Evolutionary conservation across 345 rosid genomes (phyloP).

Genomic region (Bretschneidera sinensis): DNA sequence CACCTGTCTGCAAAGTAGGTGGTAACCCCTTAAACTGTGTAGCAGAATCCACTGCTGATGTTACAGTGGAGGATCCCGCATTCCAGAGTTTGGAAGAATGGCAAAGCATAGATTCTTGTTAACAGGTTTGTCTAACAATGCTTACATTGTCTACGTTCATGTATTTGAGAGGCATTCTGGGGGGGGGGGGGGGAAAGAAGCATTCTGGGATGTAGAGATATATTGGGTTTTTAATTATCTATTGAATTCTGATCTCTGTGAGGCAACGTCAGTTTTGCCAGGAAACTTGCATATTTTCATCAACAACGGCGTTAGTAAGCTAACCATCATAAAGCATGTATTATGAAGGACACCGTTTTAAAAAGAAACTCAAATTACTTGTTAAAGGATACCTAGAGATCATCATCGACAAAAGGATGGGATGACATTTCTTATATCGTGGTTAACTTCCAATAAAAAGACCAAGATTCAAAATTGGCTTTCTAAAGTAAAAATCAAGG

Average conservation of each 20-base stretch:
- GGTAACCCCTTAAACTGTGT: conserved; percentile 16
- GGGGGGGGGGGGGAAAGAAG: no score
- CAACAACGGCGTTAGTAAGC: not conserved
- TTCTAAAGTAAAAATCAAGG: no score
- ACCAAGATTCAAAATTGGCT: no score
- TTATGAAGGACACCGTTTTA: conserved; percentile 1
- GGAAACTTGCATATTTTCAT: not conserved
- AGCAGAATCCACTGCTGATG: conserved; percentile 22
- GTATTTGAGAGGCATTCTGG: not conserved
- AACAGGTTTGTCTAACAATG: conserved; percentile 35
- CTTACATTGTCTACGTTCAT: not conserved
- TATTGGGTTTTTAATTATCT: not conserved
- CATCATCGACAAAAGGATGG: no score
- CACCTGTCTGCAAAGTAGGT: conserved; percentile 30
- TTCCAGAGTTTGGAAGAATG: conserved; percentile 16
- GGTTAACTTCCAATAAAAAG: no score
- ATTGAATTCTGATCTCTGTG: no score
- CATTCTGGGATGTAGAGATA: not conserved
- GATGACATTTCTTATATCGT: no score
- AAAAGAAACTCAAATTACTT: not conserved
- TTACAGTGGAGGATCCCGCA: conserved; percentile 26
- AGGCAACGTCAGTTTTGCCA: no score
- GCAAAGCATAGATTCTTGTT: conserved; percentile 13
- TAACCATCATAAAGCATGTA: not conserved
- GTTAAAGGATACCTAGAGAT: not conserved